Evolutionary conservation across 495 filamentous ascomycete genomes (phyloP).

Genomic region (Bacidia gigantensis): DNA sequence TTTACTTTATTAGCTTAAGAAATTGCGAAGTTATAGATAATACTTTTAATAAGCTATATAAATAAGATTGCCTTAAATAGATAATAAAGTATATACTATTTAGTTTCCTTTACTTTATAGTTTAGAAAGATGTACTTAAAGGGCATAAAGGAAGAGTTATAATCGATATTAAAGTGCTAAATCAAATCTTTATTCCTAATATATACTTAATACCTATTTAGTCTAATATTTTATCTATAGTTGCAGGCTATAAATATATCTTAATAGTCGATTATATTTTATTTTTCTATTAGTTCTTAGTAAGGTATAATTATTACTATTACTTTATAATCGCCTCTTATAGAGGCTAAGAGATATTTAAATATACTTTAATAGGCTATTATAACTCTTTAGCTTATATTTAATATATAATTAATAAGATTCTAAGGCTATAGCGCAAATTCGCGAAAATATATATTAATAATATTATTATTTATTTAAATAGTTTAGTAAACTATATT

Average conservation of each 20-base stretch:
- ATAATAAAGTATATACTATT: neutral
- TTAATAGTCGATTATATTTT: neutral
- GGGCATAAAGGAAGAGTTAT: neutral
- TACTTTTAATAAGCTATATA: conserved; percentile 14
- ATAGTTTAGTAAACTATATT: too few relatives aligned
- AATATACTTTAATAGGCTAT: too few relatives aligned
- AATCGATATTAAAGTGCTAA: conserved; percentile 5
- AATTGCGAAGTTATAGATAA: conserved; percentile 13
- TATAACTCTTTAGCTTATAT: neutral
- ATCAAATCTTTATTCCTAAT: conserved; percentile 1
- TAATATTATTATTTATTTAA: too few relatives aligned
- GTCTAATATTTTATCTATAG: neutral
- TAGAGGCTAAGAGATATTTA: conserved; percentile 4
- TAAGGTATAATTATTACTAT: neutral
- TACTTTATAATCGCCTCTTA: neutral
- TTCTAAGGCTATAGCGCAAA: neutral
- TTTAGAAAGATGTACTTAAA: conserved; percentile 5
- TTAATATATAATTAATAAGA: neutral
- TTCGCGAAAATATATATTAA: neutral
- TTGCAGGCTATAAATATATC: neutral
- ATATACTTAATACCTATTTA: too few relatives aligned
- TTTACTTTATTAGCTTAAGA: neutral
- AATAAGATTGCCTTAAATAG: conserved; percentile 7
- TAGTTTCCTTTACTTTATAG: conserved; percentile 7
- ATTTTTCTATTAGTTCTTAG: conserved; percentile 7